Evolutionary conservation across 129 eudicot species (phyloP).

Genomic region (Pseudognaphalium luteoalbum): DNA sequence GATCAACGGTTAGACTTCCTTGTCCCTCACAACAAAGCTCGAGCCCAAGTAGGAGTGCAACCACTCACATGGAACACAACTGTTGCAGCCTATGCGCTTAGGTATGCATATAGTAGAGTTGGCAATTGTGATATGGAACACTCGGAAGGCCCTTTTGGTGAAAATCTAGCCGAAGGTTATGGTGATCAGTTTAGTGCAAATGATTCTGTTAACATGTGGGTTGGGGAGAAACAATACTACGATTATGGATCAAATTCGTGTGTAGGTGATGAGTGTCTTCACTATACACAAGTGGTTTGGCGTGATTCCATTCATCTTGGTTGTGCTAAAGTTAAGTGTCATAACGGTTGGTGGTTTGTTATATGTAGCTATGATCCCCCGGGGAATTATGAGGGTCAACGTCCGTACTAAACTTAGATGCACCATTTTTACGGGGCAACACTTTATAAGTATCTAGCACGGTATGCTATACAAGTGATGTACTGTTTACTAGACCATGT

Average conservation of each 20-base stretch:
- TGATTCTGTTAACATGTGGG: constrained; percentile 60
- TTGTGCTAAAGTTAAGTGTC: constrained; percentile 56
- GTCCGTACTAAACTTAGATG: constrained; percentile 32
- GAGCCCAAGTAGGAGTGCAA: constrained; percentile 52
- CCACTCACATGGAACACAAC: constrained; percentile 61
- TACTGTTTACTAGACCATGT: too few species aligned
- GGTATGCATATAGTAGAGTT: constrained; percentile 39
- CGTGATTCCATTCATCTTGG: constrained; percentile 49
- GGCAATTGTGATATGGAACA: constrained; percentile 47
- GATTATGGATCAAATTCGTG: constrained; percentile 51
- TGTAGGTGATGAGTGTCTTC: constrained; percentile 48
- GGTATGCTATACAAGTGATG: too few species aligned
- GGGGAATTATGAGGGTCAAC: constrained; percentile 47
- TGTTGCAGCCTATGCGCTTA: constrained; percentile 52
- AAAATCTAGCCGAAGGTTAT: constrained; percentile 57
- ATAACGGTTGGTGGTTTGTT: constrained; percentile 51
- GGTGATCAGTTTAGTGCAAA: constrained; percentile 42
- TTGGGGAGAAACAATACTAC: constrained; percentile 48
- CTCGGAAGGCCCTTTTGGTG: constrained; percentile 56
- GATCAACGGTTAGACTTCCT: constrained; percentile 40
- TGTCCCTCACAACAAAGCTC: constrained; percentile 61
- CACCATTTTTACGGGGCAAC: background rate
- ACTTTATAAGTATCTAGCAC: background rate
- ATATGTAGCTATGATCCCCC: constrained; percentile 61
- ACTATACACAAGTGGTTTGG: constrained; percentile 81